Evolutionary conservation across 805 yeast genomes (phyloP).

Genomic region (Starmerella bombicola): DNA sequence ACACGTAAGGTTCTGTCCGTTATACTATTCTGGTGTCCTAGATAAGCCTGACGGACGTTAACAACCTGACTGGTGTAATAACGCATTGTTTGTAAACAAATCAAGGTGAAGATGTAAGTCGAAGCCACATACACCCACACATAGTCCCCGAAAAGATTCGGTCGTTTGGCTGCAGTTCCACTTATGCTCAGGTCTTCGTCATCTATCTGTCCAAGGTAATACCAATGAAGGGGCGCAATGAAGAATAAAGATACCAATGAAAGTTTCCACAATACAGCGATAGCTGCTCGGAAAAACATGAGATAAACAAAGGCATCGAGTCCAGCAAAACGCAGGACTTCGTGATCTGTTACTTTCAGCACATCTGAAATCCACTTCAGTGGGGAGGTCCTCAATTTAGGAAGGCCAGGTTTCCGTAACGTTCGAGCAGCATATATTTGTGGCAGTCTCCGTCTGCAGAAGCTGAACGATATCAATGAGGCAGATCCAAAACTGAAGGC

Average conservation of each 20-base stretch:
- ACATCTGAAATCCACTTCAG: conserved; percentile 76
- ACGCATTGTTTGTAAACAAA: conserved; percentile 34
- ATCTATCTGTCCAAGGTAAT: conserved; percentile 70
- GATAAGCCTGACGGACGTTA: conserved; percentile 59
- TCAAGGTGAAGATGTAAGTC: conserved; percentile 71
- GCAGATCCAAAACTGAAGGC: conserved; percentile 55
- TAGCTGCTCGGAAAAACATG: conserved; percentile 82
- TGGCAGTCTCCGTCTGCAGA: conserved; percentile 62
- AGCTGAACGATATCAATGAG: conserved; percentile 58
- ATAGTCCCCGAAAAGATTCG: conserved; percentile 30
- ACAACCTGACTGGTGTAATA: conserved; percentile 62
- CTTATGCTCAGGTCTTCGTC: conserved; percentile 26
- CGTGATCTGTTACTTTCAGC: conserved; percentile 53
- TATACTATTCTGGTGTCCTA: conserved; percentile 77
- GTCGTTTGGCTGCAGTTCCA: conserved; percentile 1
- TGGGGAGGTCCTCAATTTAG: conserved; percentile 39
- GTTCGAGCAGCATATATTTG: conserved; percentile 74
- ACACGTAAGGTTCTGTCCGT: conserved; percentile 83
- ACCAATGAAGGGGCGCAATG: conserved; percentile 74
- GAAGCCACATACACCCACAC: conserved; percentile 79
- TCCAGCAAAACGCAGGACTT: conserved; percentile 80
- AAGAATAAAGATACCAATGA: conserved; percentile 58
- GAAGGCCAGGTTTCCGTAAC: conserved; percentile 43
- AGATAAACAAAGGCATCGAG: conserved; percentile 86
- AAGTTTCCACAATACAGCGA: conserved; percentile 51